Evolutionary conservation across 2,329 filamentous ascomycete species (phyloP).

Genomic region (Xylariaceae sp.): DNA sequence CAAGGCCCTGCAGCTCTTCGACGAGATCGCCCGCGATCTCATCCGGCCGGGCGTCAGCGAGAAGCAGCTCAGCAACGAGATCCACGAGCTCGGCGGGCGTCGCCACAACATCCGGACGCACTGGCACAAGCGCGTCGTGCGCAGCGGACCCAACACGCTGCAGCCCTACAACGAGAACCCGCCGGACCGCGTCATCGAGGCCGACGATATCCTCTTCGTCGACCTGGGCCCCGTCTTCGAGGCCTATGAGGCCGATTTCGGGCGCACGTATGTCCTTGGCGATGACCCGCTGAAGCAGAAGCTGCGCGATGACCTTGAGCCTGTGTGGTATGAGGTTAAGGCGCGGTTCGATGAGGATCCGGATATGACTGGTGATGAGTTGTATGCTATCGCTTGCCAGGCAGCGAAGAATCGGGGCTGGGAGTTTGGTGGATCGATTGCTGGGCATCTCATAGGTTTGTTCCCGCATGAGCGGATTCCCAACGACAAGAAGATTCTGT

Average conservation of each 20-base stretch:
- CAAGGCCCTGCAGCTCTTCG: slow-evolving; percentile 43
- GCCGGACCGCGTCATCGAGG: slow-evolving; percentile 42
- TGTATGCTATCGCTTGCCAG: slow-evolving; percentile 41
- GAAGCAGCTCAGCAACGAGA: slow-evolving; percentile 43
- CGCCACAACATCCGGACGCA: slow-evolving; percentile 43
- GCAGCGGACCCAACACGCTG: slow-evolving; percentile 46
- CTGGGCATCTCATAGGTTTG: slow-evolving; percentile 46
- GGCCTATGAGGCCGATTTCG: slow-evolving; percentile 49
- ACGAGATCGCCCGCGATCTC: slow-evolving; percentile 42
- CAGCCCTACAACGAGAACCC: slow-evolving; percentile 45
- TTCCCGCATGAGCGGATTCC: slow-evolving; percentile 49
- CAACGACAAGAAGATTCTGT: slow-evolving; percentile 40
- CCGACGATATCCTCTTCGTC: slow-evolving; percentile 47
- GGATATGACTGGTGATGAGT: slow-evolving; percentile 43
- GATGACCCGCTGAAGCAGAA: slow-evolving; percentile 40
- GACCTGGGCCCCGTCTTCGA: slow-evolving; percentile 50
- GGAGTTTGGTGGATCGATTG: slow-evolving; percentile 40
- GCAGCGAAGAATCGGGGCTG: slow-evolving; percentile 38
- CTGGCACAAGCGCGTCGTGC: slow-evolving; percentile 49
- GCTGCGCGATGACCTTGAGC: slow-evolving; percentile 43
- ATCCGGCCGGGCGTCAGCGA: slow-evolving; percentile 45
- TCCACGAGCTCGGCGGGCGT: slow-evolving; percentile 39
- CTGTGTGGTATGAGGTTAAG: slow-evolving; percentile 43
- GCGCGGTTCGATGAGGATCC: slow-evolving; percentile 34
- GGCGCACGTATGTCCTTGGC: slow-evolving; percentile 47